These are phyloP conservation scores for Auricularia sp. DNA, from an alignment of 768 basidiomycete species.

Conservation along the genomic window DNA sequence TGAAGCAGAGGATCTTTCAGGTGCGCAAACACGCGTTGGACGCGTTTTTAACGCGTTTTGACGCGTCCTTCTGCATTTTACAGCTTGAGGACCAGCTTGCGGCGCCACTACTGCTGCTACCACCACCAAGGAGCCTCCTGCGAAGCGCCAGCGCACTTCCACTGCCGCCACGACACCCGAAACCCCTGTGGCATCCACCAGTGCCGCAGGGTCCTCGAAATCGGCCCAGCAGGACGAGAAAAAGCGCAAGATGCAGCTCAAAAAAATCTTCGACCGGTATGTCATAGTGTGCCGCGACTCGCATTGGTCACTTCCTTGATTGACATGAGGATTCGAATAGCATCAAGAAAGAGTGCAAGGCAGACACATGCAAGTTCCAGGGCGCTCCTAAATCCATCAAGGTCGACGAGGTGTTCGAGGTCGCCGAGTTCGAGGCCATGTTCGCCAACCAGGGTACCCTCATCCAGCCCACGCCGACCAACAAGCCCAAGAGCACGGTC, in stretches of 20 bases:
- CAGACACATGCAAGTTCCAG: slow-evolving; percentile 31
- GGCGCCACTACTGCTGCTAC: too few relatives aligned
- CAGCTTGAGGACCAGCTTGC: slow-evolving; percentile 6
- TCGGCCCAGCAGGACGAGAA: slow-evolving; percentile 29
- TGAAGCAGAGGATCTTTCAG: slow-evolving; percentile 2
- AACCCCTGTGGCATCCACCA: slow-evolving; percentile 5
- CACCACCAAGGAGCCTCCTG: slow-evolving; percentile 1
- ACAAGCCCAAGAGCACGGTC: slow-evolving; percentile 32
- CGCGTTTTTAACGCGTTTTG: background rate
- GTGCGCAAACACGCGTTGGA: background rate
- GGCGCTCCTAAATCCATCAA: slow-evolving; percentile 29
- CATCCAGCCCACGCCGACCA: slow-evolving; percentile 30
- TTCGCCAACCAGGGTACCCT: slow-evolving; percentile 28
- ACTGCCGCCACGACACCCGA: slow-evolving; percentile 3
- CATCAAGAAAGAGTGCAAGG: slow-evolving; percentile 34
- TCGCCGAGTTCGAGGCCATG: slow-evolving; percentile 25
- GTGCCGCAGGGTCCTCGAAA: slow-evolving; percentile 6
- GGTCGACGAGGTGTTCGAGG: slow-evolving; percentile 30
- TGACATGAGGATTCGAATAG: slow-evolving; percentile 11
- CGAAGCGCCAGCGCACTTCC: slow-evolving; percentile 6
- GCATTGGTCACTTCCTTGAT: background rate
- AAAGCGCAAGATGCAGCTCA: slow-evolving; percentile 29
- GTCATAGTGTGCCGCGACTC: background rate
- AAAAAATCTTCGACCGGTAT: slow-evolving; percentile 32
- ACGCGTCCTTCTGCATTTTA: background rate